A percentile compares a stretch with the other conserved stretches of the same genome.
Conservation (phyloP, 345 rosid genomes). For the Salix exigua region DNA sequence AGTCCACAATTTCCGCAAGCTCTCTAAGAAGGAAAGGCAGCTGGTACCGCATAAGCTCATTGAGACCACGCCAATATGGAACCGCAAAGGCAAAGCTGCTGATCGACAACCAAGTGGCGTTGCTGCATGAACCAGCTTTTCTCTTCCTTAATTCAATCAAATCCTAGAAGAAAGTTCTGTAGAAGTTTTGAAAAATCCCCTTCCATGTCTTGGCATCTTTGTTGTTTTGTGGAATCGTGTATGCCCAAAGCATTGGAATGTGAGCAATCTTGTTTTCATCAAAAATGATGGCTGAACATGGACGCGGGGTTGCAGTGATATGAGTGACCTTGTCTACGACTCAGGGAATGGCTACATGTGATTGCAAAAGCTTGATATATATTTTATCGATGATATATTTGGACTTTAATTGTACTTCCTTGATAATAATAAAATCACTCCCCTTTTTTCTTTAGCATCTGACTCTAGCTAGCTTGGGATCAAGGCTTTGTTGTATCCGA, state of each 20-base stretch:
- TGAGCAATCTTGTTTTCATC: background rate
- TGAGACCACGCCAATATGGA: constrained; percentile 81
- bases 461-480: too few relatives aligned
- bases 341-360: background rate
- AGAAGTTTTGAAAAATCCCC: background rate
- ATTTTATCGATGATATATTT: background rate
- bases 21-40: constrained; percentile 58
- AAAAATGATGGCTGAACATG: too few relatives aligned
- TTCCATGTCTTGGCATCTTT: background rate
- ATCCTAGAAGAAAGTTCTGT: background rate
- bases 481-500: too few relatives aligned
- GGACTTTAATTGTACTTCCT: background rate
- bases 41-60: constrained; percentile 79
- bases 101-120: background rate
- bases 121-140: background rate
- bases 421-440: background rate
- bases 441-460: too few relatives aligned
- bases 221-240: background rate
- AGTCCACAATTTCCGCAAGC: constrained; percentile 74
- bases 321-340: too few relatives aligned
- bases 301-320: too few relatives aligned
- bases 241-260: background rate
- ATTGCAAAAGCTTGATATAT: background rate
- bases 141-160: background rate
- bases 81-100: constrained; percentile 49